Base-by-base conservation (phyloP, 768 basidiomycete genomes). In the Paxillus involutus region DNA sequence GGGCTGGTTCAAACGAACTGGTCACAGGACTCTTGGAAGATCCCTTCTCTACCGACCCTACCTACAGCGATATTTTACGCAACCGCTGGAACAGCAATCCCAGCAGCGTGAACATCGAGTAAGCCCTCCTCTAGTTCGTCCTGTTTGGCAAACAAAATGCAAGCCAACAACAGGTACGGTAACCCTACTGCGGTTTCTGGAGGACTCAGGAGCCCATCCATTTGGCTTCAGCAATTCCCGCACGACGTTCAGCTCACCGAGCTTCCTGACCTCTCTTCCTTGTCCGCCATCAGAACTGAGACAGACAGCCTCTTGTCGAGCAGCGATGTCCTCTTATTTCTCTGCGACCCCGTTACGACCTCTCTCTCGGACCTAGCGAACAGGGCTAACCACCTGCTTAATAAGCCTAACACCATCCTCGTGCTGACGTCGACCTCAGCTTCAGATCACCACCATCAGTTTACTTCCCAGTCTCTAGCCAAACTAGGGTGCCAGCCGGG, bases 11-110 rank as follows among this genome's bases (percentile, higher is more conserved):
- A 7, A 71, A 72, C 36, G 82, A 86, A 30, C 69, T 92, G 4
- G 80, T 91, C 17, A 83, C 83, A 5, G 87, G 88, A 7, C 75
- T 92, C 35, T 73, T 92, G 14, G 80, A 85, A 42, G 84, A 91
- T 50, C 89, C 89, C 13, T 79, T 92, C 58, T 73, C 76, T 3
- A 80, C 82, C n/a, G 79, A 82, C 57, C 55, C 73, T 24, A 61
- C 67, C 4, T 74, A 79, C 53, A 76, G 73, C 47, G 68, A 73
- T 32, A 61, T 63, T 8, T 61, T 88, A 21, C 75, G 74, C 49
- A 63, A 73, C 39, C 76, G 88, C 32, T 86, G 87, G 83, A 65
- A 63, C 47, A 64, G 69, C 40, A 56, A 63, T 19, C 63, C 69
- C 8, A 55, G 58, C 6, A 57, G 48, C 44, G 48, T 70, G 14